Conservation (phyloP, 148 eudicot genomes). For the Rhododendron mucronatum region DNA sequence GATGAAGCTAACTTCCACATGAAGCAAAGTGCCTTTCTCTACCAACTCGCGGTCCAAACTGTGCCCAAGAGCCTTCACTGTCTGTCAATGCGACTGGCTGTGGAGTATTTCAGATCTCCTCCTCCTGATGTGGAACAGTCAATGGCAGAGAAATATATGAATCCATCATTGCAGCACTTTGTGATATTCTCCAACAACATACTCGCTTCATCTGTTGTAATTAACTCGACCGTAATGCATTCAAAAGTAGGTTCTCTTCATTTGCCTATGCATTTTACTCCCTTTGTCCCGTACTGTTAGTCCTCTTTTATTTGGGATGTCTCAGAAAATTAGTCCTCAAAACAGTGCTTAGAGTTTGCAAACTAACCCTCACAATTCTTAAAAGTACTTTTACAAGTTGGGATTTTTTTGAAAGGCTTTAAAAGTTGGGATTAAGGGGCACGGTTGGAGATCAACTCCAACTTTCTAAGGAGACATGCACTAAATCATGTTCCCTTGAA, state of each 20-base stretch:
- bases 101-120: slow-evolving; percentile 68
- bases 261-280: slow-evolving; percentile 2
- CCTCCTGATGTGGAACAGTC: slow-evolving; percentile 42
- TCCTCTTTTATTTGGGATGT: neutral
- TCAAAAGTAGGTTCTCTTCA: slow-evolving; percentile 53
- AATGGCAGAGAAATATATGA: slow-evolving; percentile 36
- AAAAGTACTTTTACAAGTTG: neutral
- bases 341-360: neutral
- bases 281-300: neutral
- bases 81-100: slow-evolving; percentile 83
- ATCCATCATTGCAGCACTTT: slow-evolving; percentile 67
- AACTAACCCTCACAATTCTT: neutral
- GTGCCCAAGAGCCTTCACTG: slow-evolving; percentile 96
- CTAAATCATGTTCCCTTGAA: neutral
- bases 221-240: slow-evolving; percentile 83
- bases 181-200: slow-evolving; percentile 84
- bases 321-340: neutral
- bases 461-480: neutral
- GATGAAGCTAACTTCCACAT: slow-evolving; percentile 93
- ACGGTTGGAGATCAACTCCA: neutral
- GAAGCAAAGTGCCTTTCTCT: slow-evolving; percentile 95
- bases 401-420: neutral
- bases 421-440: neutral
- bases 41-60: slow-evolving; percentile 90
- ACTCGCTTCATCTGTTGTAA: slow-evolving; percentile 76